Evolutionary conservation across 1,284 basidiomycete species (phyloP).

Genomic region (Apiotrichum sp.): DNA sequence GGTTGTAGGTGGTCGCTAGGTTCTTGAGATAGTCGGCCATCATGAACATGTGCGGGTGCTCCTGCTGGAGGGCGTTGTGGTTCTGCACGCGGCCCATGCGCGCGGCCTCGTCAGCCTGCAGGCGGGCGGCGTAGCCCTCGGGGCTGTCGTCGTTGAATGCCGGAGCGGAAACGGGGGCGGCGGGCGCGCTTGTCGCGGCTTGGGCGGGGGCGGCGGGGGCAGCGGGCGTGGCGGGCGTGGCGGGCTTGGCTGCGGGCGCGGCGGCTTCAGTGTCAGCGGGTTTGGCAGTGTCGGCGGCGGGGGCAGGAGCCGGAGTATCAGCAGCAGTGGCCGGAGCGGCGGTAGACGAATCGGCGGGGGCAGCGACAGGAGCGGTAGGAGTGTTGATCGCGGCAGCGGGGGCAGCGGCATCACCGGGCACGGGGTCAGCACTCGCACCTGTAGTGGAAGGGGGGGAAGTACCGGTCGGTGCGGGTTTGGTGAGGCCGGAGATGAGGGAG

Average conservation of each 20-base stretch:
- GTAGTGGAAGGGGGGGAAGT: background rate
- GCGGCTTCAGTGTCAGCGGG: background rate
- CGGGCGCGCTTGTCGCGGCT: background rate
- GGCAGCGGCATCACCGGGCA: background rate
- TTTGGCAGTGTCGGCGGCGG: background rate
- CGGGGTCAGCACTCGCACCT: background rate
- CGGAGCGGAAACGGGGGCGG: too few relatives aligned
- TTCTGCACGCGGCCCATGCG: background rate
- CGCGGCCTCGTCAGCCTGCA: background rate
- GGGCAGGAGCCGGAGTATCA: background rate
- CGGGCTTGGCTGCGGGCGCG: background rate
- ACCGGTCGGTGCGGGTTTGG: background rate
- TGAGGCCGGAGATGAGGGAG: background rate
- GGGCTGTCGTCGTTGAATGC: background rate
- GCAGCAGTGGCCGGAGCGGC: background rate
- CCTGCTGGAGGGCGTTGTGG: background rate
- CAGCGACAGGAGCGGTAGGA: background rate
- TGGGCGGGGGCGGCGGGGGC: background rate
- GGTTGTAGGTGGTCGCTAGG: background rate
- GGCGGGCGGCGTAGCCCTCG: background rate
- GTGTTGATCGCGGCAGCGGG: background rate
- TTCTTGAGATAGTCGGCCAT: constrained; percentile 2
- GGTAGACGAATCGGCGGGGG: background rate
- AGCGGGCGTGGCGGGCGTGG: background rate
- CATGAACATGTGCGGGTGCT: constrained; percentile 2